These are phyloP conservation scores for Sugiyamaella mastotermitis DNA, from an alignment of 805 yeast species.

Conservation along the genomic window DNA sequence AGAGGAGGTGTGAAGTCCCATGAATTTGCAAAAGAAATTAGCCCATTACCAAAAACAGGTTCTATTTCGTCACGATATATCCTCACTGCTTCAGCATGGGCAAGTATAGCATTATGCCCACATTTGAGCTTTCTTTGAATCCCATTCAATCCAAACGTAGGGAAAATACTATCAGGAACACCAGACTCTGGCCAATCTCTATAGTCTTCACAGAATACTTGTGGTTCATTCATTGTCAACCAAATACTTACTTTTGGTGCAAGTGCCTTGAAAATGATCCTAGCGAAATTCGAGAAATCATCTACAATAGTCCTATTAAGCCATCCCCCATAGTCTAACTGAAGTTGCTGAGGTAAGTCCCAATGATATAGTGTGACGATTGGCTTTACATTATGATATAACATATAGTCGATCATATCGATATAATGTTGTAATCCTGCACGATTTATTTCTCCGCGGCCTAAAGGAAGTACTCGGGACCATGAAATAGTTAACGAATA, in stretches of 20 bases:
- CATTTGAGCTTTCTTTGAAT: slow-evolving; percentile 11
- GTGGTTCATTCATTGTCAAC: slow-evolving; percentile 33
- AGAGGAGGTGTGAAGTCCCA: slow-evolving; percentile 29
- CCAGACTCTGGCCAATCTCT: slow-evolving; percentile 16
- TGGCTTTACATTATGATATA: slow-evolving; percentile 25
- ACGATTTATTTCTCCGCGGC: slow-evolving; percentile 19
- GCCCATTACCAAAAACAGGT: slow-evolving; percentile 26
- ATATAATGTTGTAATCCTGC: slow-evolving; percentile 31
- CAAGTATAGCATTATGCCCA: slow-evolving; percentile 23
- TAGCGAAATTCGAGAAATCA: slow-evolving; percentile 32
- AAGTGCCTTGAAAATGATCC: slow-evolving; percentile 28
- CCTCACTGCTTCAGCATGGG: slow-evolving; percentile 27
- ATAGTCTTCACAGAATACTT: slow-evolving; percentile 18
- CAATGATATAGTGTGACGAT: slow-evolving; percentile 33
- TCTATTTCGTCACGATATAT: slow-evolving; percentile 25
- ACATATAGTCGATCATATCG: slow-evolving; percentile 28
- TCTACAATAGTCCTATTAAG: slow-evolving; percentile 26
- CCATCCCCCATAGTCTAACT: slow-evolving; percentile 26
- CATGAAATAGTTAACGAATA: slow-evolving; percentile 34
- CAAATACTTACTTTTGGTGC: slow-evolving; percentile 30
- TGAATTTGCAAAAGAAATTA: slow-evolving; percentile 28
- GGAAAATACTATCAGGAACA: slow-evolving; percentile 24
- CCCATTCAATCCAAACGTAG: slow-evolving; percentile 14
- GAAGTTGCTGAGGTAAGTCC: slow-evolving; percentile 30
- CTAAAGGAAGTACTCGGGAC: slow-evolving; percentile 33